Evolutionary conservation across 768 basidiomycete species (phyloP), one percentile per base, ranked within the genome.

Genomic region (Exsudoporus frostii): DNA sequence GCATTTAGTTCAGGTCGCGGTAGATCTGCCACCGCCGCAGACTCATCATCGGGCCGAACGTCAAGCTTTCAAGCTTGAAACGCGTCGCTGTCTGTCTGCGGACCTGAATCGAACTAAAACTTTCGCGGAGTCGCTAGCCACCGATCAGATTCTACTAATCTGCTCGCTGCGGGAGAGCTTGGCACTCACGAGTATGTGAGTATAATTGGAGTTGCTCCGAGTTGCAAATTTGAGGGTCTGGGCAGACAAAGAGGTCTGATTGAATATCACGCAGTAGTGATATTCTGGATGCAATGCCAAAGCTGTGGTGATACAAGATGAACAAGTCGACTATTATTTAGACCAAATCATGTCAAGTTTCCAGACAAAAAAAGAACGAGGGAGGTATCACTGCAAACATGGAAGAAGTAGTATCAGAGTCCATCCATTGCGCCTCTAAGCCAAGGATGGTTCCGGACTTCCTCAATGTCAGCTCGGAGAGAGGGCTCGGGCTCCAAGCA

Each of bases 371-470:
- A 59, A 56, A 30, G 15, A 50, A 54, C 38, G 30, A 7, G n/a
- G 1, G 44, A 34, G 45, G 55, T 62, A 46, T 55, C 55, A 22
- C 53, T 52, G 41, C 41, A 44, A 10, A 55, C 22, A 42, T 17
- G 25, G 19, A 43, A 52, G 1, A 44, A 45, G 25, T 38, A 9
- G 25, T 25, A 39, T 64, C 53, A 71, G 14, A 50, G 29, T 34
- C 54, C 63, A 40, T 65, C 55, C 48, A 55, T 47, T 27, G 67
- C 55, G 8, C 59, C 55, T 41, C 66, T 62, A 43, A 97, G 77
- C 94, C 96, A 98, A n/a, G 78, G 79, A 71, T 96, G 90, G n/a
- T 69, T 73, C 45, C 84, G 82, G 36, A 99, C 85, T 69, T 95
- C 87, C 45, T 76, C 72, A 48, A 98, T 92, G 37, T 86, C 88